Conservation (phyloP, 257 asterid genomes). For the Plantago elongata region DNA sequence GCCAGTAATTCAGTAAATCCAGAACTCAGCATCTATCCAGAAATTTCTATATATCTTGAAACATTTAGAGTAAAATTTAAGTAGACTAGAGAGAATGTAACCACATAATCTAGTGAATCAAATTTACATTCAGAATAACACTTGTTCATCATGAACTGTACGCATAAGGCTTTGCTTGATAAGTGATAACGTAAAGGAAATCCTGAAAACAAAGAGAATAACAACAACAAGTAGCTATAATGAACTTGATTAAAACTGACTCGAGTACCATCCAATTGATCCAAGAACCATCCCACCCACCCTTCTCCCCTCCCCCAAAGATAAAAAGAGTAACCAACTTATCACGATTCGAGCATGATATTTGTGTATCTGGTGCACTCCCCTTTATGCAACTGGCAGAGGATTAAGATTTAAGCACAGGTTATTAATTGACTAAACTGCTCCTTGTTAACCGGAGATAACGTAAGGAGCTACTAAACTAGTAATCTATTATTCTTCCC, state of each 20-base stretch:
- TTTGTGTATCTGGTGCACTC: too few relatives aligned
- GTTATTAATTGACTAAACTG: background rate
- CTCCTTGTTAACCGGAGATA: conserved; percentile 2
- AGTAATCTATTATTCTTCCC: background rate
- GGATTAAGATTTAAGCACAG: background rate
- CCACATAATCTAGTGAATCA: background rate
- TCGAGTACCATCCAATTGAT: background rate
- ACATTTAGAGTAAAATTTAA: background rate
- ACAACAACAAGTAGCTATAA: background rate
- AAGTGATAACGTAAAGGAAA: background rate
- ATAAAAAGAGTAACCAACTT: too few relatives aligned
- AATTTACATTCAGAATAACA: too few relatives aligned
- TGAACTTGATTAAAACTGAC: background rate
- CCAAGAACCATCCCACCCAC: too few relatives aligned
- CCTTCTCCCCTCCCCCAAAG: too few relatives aligned
- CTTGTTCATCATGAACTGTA: too few relatives aligned
- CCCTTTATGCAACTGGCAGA: too few relatives aligned
- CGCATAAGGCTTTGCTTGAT: too few relatives aligned
- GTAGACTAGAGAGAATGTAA: background rate
- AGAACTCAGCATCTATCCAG: background rate
- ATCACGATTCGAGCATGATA: too few relatives aligned
- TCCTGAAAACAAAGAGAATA: background rate
- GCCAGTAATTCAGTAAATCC: too few relatives aligned
- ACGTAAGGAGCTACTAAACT: background rate
- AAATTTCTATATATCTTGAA: background rate